Base-by-base conservation (phyloP, 2,329 filamentous ascomycete species). In the Zymoseptoria pseudotritici region DNA sequence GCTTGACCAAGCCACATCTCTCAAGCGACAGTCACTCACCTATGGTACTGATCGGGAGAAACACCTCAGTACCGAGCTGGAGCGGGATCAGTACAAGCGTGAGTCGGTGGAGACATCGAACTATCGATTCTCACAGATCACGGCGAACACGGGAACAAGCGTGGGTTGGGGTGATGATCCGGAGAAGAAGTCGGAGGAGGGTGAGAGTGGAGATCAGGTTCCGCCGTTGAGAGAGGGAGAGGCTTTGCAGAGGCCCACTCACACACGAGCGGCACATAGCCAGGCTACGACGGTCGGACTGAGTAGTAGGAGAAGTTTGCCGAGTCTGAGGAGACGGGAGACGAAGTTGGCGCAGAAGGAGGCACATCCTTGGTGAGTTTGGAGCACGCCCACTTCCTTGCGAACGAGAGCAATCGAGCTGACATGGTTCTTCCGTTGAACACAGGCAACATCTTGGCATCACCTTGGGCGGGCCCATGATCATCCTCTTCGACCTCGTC, bases 401-500 rank as follows among this genome's bases (percentile, higher is more conserved):
- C 19, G 21, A 58, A 29, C 8, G 5, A n/a, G 19, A 31, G 54
- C 7, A 31, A 31, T 4, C 19, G 11, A 19, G 50, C 52, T 59
- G 31, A 61, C 42, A 53, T 26, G 10, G 10, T 26, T 51, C 22
- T 20, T 42, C 52, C 17, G 11, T 24, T 2, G 3, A 24, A 24
- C 11, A 46, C 24, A 57, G 55, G 55, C 62, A 68, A 53, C 63
- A 65, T 56, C 26, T 66, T 20, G 67, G 68, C 2, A 70, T 72
- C 46, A 71, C 70, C 1, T 63, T 72, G 10, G 70, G 70, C 11
- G 55, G 67, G 4, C 70, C 70, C 8, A 70, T 70, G 65, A 67
- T 72, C 46, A 50, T 70, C 13, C 55, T 70, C 17, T 71, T 71
- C 64, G 70, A 72, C 52, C 59, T 72, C 36, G 60, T 71, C 22